Conservation (phyloP, 2,329 filamentous ascomycete species). For the Rhytidhysteron rufulum region DNA sequence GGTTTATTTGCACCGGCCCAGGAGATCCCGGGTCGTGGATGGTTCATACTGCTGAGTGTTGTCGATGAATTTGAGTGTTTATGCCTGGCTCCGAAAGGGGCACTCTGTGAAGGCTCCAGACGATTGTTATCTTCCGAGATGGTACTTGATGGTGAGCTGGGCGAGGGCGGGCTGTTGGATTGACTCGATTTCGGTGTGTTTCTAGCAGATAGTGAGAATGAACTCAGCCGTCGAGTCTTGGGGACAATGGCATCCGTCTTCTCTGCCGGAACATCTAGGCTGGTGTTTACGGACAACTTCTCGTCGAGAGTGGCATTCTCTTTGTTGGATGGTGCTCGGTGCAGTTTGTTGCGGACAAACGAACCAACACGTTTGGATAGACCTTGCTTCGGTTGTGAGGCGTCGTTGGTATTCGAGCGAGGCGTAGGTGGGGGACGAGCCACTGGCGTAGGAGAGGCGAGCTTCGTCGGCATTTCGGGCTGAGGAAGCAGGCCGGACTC, state of each 20-base stretch:
- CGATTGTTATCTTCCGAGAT: slow-evolving; percentile 16
- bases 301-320: slow-evolving; percentile 11
- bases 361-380: slow-evolving; percentile 29
- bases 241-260: slow-evolving; percentile 18
- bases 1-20: slow-evolving; percentile 17
- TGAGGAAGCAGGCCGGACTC: slow-evolving; percentile 18
- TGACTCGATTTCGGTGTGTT: slow-evolving; percentile 35
- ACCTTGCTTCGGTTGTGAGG: slow-evolving; percentile 15
- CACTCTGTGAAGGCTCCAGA: not conserved
- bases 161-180: slow-evolving; percentile 34
- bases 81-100: slow-evolving; percentile 9
- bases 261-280: slow-evolving; percentile 22
- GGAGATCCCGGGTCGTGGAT: slow-evolving; percentile 19
- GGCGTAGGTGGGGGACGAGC: slow-evolving; percentile 7
- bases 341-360: slow-evolving; percentile 29
- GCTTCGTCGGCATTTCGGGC: slow-evolving; percentile 4
- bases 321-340: slow-evolving; percentile 18
- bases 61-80: slow-evolving; percentile 27
- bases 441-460: slow-evolving; percentile 4
- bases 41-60: slow-evolving; percentile 24
- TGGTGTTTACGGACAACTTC: slow-evolving; percentile 24
- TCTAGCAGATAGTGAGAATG: slow-evolving; percentile 34
- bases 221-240: slow-evolving; percentile 27
- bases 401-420: slow-evolving; percentile 3
- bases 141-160: slow-evolving; percentile 33